phyloP scores from a whole-genome alignment of 345 rosid genomes.

The Acer saccharum region DNA sequence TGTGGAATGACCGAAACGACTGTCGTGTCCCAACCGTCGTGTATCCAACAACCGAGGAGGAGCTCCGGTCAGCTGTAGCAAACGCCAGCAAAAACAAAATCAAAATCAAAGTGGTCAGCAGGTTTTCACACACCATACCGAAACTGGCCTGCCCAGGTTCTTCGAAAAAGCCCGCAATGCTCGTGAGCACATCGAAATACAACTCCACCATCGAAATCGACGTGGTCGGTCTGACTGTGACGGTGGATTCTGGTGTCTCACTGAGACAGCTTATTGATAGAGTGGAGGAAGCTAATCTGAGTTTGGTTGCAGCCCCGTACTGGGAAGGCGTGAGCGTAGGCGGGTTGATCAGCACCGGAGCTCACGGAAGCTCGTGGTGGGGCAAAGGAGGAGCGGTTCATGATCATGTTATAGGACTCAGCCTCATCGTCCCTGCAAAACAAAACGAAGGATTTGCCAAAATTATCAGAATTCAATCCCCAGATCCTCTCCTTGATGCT shows the following conservation, averaged over 20 bases:
- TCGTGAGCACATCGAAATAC: slow-evolving; percentile 65
- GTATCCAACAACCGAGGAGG: slow-evolving; percentile 74
- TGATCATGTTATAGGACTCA: slow-evolving; percentile 76
- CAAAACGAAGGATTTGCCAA: slow-evolving; percentile 68
- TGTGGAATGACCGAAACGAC: slow-evolving; percentile 70
- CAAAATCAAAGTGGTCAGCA: slow-evolving; percentile 69
- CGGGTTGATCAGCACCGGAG: slow-evolving; percentile 81
- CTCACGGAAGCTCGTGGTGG: slow-evolving; percentile 98
- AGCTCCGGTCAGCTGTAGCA: slow-evolving; percentile 62
- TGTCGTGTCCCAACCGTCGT: slow-evolving; percentile 51
- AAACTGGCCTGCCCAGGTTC: slow-evolving; percentile 79
- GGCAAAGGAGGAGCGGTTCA: slow-evolving; percentile 94
- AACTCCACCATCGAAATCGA: slow-evolving; percentile 56
- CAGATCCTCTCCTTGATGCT: slow-evolving; percentile 66
- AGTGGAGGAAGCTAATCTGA: slow-evolving; percentile 67
- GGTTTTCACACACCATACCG: slow-evolving; percentile 78
- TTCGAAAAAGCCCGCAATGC: slow-evolving; percentile 30
- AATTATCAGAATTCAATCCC: slow-evolving; percentile 46
- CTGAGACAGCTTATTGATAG: slow-evolving; percentile 61
- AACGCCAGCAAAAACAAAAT: slow-evolving; percentile 50
- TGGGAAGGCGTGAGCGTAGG: slow-evolving; percentile 95
- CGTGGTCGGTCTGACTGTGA: slow-evolving; percentile 43
- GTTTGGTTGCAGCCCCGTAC: slow-evolving; percentile 75
- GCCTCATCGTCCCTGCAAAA: slow-evolving; percentile 59
- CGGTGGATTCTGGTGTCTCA: slow-evolving; percentile 72